Evolutionary conservation across 345 rosid genomes (phyloP).

Genomic region (Citrus australasica): DNA sequence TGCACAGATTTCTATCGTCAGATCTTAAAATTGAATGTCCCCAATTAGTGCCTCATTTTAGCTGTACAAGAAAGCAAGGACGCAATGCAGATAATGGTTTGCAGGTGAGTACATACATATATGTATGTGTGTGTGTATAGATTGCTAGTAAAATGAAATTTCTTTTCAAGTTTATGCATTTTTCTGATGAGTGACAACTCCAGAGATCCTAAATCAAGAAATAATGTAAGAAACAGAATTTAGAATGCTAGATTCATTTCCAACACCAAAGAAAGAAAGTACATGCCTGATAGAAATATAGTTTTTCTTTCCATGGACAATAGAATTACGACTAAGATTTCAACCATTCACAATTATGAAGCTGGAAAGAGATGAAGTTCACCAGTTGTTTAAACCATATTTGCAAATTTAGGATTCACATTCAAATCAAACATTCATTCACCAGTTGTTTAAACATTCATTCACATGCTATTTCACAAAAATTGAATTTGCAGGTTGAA

Average conservation of each 20-base stretch:
- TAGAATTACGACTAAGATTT: not conserved
- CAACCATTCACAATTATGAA: not conserved
- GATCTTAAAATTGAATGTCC: not conserved
- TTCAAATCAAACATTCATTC: not conserved
- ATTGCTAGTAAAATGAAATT: not conserved
- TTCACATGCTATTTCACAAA: not conserved
- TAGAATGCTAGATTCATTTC: not conserved
- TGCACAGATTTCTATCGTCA: not conserved
- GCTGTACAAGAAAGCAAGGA: not conserved
- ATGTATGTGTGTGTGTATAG: not conserved
- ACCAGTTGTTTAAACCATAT: not conserved
- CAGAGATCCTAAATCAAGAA: constrained; percentile 5
- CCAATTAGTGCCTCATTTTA: not conserved
- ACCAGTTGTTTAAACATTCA: not conserved
- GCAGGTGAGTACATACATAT: not conserved
- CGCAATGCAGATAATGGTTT: not conserved
- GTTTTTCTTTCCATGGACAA: too few relatives aligned
- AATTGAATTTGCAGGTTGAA: not conserved
- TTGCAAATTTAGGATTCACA: not conserved
- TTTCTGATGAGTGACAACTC: not conserved
- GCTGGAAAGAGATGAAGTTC: not conserved
- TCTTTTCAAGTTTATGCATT: not conserved
- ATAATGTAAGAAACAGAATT: not conserved
- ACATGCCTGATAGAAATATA: too few relatives aligned
- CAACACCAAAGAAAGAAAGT: not conserved